Conservation (phyloP, 2,329 filamentous ascomycete species). For the Dothidotthia symphoricarpi region DNA sequence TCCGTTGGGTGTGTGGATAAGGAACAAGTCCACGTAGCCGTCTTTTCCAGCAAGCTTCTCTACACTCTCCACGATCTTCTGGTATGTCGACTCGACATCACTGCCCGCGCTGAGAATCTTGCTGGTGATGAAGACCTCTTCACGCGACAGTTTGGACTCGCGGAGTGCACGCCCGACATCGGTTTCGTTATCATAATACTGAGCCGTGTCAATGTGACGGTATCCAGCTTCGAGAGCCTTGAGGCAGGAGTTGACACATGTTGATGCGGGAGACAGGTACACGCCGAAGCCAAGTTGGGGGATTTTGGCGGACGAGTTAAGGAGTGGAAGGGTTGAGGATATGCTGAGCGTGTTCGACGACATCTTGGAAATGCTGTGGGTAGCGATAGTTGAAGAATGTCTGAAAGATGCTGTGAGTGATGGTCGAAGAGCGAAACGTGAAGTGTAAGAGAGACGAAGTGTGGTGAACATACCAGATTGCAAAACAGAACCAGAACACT, state of each 20-base stretch:
- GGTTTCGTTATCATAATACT: constrained; percentile 68
- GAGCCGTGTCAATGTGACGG: constrained; percentile 66
- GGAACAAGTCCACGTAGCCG: constrained; percentile 69
- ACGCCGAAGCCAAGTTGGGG: constrained; percentile 71
- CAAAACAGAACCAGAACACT: too few species aligned
- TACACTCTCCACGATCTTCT: constrained; percentile 61
- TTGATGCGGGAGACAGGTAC: constrained; percentile 58
- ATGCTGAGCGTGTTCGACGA: constrained; percentile 38
- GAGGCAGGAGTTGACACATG: constrained; percentile 59
- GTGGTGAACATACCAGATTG: constrained; percentile 7
- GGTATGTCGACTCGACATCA: constrained; percentile 59
- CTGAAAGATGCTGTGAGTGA: constrained; percentile 9
- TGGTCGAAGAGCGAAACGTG: constrained; percentile 5
- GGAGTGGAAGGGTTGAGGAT: constrained; percentile 51
- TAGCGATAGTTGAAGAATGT: constrained; percentile 4
- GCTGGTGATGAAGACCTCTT: constrained; percentile 67
- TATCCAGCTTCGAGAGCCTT: constrained; percentile 60
- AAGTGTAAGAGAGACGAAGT: constrained; percentile 3
- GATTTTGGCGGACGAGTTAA: constrained; percentile 54
- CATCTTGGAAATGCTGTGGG: constrained; percentile 13
- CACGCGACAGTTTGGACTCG: constrained; percentile 55
- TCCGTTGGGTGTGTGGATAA: constrained; percentile 64
- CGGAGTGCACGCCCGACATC: constrained; percentile 65
- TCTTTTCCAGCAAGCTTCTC: constrained; percentile 54
- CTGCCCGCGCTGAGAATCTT: constrained; percentile 61